phyloP scores from a whole-genome alignment of 2,329 filamentous ascomycete species.

The Tolypocladium endophyticum region DNA sequence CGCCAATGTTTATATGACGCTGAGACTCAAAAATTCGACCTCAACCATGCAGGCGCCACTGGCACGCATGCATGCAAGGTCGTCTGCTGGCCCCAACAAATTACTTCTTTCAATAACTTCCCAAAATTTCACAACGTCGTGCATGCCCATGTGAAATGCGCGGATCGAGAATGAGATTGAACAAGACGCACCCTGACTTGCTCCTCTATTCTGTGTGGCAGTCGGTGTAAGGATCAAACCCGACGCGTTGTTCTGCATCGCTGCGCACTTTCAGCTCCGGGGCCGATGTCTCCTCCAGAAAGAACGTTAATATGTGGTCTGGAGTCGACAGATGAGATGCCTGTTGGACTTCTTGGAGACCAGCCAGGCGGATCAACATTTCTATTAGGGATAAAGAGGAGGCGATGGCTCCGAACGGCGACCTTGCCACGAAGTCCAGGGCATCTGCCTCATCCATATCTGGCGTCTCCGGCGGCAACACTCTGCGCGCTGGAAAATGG shows the following conservation, averaged over 20 bases:
- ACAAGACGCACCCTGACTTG: background rate
- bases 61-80: background rate
- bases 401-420: constrained; percentile 40
- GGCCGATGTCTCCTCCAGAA: constrained; percentile 54
- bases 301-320: constrained; percentile 82
- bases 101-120: too few species aligned
- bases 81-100: background rate
- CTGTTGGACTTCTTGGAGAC: constrained; percentile 87
- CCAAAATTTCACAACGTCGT: background rate
- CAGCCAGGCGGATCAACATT: constrained; percentile 75
- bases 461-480: background rate
- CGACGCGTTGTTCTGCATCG: constrained; percentile 37
- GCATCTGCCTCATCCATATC: constrained; percentile 6
- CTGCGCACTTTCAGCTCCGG: constrained; percentile 34
- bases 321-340: constrained; percentile 79
- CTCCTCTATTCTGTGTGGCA: constrained; percentile 15
- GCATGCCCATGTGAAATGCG: background rate
- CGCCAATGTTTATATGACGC: background rate
- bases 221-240: constrained; percentile 47
- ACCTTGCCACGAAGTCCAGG: constrained; percentile 24
- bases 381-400: constrained; percentile 67
- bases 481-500: constrained; percentile 1
- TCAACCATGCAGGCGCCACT: background rate
- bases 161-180: constrained; percentile 11
- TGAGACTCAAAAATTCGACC: background rate